Conservation (phyloP, 805 yeast species). For the Lipomyces yamadae region DNA sequence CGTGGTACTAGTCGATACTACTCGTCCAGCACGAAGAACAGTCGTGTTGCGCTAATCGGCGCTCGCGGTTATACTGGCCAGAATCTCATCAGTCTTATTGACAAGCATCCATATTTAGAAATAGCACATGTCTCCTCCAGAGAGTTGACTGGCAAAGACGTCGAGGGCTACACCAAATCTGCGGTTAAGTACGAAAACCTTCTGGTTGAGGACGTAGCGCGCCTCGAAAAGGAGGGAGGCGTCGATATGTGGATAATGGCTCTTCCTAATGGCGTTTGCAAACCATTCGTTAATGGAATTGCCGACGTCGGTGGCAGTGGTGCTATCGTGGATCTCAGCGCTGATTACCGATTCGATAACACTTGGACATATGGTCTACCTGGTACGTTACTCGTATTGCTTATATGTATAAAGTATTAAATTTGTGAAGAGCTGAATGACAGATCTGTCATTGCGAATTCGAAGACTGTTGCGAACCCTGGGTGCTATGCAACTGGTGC, state of each 20-base stretch:
- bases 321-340: constrained; percentile 88
- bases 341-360: constrained; percentile 94
- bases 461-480: constrained; percentile 89
- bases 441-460: constrained; percentile 66
- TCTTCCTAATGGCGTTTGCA: constrained; percentile 94
- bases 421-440: constrained; percentile 63
- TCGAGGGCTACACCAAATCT: constrained; percentile 84
- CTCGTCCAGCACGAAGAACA: constrained; percentile 54
- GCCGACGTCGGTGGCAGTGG: constrained; percentile 63
- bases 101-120: constrained; percentile 85
- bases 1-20: constrained; percentile 6
- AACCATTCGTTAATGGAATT: constrained; percentile 54
- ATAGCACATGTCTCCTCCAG: constrained; percentile 94
- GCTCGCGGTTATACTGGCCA: constrained; percentile 99
- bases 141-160: constrained; percentile 84
- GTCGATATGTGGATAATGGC: constrained; percentile 99
- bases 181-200: constrained; percentile 75
- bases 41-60: constrained; percentile 91
- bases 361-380: constrained; percentile 97
- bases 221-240: constrained; percentile 72
- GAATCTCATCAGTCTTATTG: constrained; percentile 83
- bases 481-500: constrained; percentile 99
- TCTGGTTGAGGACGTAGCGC: constrained; percentile 81
- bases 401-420: background rate
- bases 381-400: background rate